Evolutionary conservation across 2,329 filamentous ascomycete genomes (phyloP).

Genomic region (Pyricularia sp.): DNA sequence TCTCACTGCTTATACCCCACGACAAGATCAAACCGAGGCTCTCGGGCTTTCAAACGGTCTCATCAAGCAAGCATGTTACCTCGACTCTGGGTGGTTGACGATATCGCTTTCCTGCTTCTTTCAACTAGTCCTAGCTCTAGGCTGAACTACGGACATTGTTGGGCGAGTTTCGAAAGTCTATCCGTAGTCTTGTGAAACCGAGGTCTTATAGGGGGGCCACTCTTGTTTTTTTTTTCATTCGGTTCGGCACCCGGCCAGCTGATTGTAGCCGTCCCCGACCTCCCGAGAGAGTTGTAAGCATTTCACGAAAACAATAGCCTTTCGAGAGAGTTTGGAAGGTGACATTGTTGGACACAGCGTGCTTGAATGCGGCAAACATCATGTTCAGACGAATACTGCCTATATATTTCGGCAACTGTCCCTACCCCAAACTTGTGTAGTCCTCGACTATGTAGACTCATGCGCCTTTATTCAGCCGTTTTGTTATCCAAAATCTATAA

Average conservation of each 20-base stretch:
- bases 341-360: neutral
- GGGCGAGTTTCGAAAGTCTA: neutral
- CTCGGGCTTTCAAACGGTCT: neutral
- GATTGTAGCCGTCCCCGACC: neutral
- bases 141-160: neutral
- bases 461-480: neutral
- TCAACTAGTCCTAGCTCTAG: neutral
- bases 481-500: neutral
- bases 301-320: neutral
- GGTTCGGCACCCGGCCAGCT: neutral
- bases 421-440: neutral
- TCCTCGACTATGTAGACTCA: neutral
- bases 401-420: neutral
- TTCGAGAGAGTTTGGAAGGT: neutral
- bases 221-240: neutral
- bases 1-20: neutral
- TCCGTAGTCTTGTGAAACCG: neutral
- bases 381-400: neutral
- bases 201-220: neutral
- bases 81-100: neutral
- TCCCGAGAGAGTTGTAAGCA: neutral
- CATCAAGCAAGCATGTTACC: neutral
- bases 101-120: neutral
- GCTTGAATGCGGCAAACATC: neutral
- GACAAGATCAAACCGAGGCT: neutral